A percentile compares a stretch with the other conserved stretches of the same genome.
Conservation (phyloP, 2,329 filamentous ascomycete species). For the Metarhizium robertsii region DNA sequence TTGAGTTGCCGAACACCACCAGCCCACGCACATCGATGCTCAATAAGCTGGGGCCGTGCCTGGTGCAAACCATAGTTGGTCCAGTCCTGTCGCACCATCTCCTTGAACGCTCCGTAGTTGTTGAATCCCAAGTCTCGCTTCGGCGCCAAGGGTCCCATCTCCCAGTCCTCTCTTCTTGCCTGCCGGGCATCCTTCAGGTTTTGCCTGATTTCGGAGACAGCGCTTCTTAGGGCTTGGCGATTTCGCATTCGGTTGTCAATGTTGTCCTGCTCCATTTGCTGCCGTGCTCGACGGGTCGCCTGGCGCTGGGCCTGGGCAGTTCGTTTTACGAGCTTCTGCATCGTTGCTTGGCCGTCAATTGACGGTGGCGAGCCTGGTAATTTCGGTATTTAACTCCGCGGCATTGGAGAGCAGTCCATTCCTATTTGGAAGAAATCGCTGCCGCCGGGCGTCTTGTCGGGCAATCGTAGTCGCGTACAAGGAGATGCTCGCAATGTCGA, state of each 20-base stretch:
- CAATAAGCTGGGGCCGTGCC: conserved; percentile 24
- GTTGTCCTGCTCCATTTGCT: conserved; percentile 23
- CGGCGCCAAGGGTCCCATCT: conserved; percentile 68
- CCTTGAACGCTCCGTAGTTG: conserved; percentile 46
- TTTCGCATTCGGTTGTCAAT: conserved; percentile 19
- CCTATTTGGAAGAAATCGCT: neutral
- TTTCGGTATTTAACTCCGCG: neutral
- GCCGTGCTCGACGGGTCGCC: conserved; percentile 38
- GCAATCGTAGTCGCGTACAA: neutral
- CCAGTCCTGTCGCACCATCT: conserved; percentile 27
- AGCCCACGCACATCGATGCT: conserved; percentile 44
- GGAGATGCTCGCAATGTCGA: neutral
- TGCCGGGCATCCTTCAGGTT: conserved; percentile 32
- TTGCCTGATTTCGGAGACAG: conserved; percentile 22
- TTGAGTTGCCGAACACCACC: conserved; percentile 48
- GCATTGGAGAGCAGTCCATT: neutral
- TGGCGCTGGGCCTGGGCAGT: conserved; percentile 59
- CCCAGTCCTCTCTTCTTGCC: conserved; percentile 65
- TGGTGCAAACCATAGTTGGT: conserved; percentile 19
- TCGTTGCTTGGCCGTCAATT: conserved; percentile 21
- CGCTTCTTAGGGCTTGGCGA: conserved; percentile 20
- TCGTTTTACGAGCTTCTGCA: conserved; percentile 64
- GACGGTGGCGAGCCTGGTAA: neutral
- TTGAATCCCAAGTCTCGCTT: conserved; percentile 60
- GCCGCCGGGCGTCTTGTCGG: neutral